Base-by-base conservation (phyloP, 1,139 yeast genomes). In the Yamadazyma dushanensis region DNA sequence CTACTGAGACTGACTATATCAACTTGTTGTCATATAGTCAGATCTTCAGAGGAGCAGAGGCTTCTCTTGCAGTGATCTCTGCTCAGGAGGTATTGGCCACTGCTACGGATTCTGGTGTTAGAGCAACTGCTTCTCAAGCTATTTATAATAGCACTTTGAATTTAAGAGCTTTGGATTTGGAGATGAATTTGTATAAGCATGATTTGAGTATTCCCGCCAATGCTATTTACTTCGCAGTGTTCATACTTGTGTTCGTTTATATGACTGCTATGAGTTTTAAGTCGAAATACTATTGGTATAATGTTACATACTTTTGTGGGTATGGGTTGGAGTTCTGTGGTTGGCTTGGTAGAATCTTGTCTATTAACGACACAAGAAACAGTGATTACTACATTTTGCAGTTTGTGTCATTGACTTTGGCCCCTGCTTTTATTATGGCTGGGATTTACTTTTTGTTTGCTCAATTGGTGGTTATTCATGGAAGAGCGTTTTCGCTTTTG, bases 351-450 rank as follows among this genome's bases (percentile, higher is more conserved):
- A 66, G 97, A 44, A 56, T 65, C 2, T 43, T 66, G 20, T 60
- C 79, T 8, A 57, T 76, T 32, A 60, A 68, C 37, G 60, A 65
- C 56, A 59, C 74, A 43, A 55, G 63, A n/a, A 55, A 61, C 32
- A 44, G 63, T 35, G 56, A 72, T 40, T 65, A 65, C 32, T 89
- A 70, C 54, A 58, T 86, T 37, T 59, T 80, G 44, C 96, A 89
- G 57, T 76, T 80, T 45, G 75, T 82, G 35, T 66, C 83, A 40
- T 65, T 88, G 43, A 87, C 95, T 0, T 63, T 89, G 35, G 92
- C 89, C 0, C 97, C 97, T 0, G 92, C 92, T 5, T 88, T 90
- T 56, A 70, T 86, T 36, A 85, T 87, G 89, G 97, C 85, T 3
- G 96, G 95, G 4, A 70, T 89, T 7, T 89, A 89, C 60, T 85